Base-by-base conservation (phyloP, 2,329 filamentous ascomycete genomes). In the Zymoseptoria tritici region DNA sequence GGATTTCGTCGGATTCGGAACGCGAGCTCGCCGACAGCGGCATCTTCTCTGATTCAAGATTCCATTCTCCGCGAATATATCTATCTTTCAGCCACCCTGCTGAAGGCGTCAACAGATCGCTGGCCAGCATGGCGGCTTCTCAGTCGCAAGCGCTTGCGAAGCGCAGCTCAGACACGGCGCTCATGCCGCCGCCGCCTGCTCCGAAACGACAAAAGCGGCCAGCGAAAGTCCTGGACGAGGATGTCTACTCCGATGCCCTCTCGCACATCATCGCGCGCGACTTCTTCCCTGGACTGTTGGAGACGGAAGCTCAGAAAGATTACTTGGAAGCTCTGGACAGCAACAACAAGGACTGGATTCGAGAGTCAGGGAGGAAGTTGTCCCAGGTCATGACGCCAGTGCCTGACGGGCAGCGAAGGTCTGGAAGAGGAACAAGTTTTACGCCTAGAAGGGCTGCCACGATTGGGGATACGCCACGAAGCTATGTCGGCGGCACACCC, bases 231-330 rank as follows among this genome's bases (percentile, higher is more conserved):
- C 83, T 99, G 26, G 91, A 96, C 73, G 94, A 99, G 80, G 93
- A 99, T 67, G 86, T 88, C 57, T 99, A 99, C 75, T 94, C 91
- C 2, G 86, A 91, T 60, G 89, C 90, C 0, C 81, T 99, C 26
- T 96, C 92, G 0, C 88, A 94, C 67, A 97, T 99, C 71, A 96
- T 99, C 64, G 90, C 91, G 9, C 86, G 94, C 65, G 94, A 99
- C 79, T 99, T 96, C 79, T 99, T 97, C 70, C 94, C 94, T 0
- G 94, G 93, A 0, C 81, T 99, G 0, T 78, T 92, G 4, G 91
- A 97, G 73, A 87, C 86, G 13, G 86, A 96, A 68, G 88, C 87
- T 0, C 91, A 97, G 73, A 87, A 91, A 72, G 94, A 99, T 69
- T 97, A 97, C 67, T 80, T 99, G 29, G 88, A 95, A 70, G 94